These are phyloP conservation scores for Rhizopus sp. DNA, from an alignment of 371 early-diverging fungal genomes.

Conservation along the genomic window DNA sequence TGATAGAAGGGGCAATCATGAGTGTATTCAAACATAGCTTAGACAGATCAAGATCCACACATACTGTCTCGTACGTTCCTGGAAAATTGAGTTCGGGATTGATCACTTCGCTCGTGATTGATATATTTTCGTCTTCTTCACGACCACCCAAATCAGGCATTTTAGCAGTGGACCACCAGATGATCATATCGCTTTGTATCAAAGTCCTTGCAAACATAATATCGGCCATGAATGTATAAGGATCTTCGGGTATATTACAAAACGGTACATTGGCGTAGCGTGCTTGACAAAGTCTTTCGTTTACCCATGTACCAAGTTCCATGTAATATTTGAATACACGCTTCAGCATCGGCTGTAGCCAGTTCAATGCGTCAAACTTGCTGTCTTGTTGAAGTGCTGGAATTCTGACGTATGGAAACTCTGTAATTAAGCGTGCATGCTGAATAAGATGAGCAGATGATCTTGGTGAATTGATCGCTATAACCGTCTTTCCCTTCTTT, in stretches of 20 bases:
- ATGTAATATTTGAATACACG: constrained; percentile 77
- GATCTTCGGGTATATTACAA: constrained; percentile 86
- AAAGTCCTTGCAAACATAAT: constrained; percentile 82
- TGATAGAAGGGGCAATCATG: constrained; percentile 72
- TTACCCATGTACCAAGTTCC: constrained; percentile 70
- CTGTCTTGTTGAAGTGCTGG: constrained; percentile 64
- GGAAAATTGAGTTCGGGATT: constrained; percentile 75
- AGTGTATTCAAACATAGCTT: constrained; percentile 83
- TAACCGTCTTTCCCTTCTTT: constrained; percentile 68
- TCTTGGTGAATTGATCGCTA: constrained; percentile 67
- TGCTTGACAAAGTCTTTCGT: constrained; percentile 74
- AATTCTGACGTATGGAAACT: constrained; percentile 69
- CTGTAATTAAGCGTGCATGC: constrained; percentile 55
- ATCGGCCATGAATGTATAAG: constrained; percentile 79
- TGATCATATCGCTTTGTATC: constrained; percentile 70
- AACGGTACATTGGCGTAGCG: constrained; percentile 89
- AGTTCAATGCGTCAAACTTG: constrained; percentile 78
- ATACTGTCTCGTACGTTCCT: constrained; percentile 77
- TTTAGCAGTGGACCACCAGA: constrained; percentile 88
- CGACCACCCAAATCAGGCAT: constrained; percentile 92
- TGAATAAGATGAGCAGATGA: constrained; percentile 50
- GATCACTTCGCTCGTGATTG: constrained; percentile 54
- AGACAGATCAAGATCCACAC: constrained; percentile 83
- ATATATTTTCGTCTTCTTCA: constrained; percentile 77
- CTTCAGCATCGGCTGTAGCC: constrained; percentile 74